phyloP scores from a whole-genome alignment of 176 grass and related monocot genomes.

The Oropetium thomaeum region DNA sequence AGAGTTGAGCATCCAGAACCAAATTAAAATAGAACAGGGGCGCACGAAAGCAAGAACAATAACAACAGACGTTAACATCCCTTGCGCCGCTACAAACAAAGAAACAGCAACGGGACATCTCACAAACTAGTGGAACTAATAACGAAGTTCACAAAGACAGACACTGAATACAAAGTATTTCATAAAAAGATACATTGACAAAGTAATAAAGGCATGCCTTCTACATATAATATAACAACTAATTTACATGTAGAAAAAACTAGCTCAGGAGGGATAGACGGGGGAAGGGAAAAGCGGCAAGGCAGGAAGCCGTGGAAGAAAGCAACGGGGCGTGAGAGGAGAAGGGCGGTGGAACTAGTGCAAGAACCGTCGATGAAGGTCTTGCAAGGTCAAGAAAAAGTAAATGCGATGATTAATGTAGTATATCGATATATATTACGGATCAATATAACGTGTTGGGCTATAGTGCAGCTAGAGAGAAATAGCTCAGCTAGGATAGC shows the following conservation, averaged over 20 bases:
- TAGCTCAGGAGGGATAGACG: slow-evolving; percentile 66
- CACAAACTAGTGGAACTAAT: neutral
- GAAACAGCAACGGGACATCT: neutral
- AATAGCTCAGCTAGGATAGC: slow-evolving; percentile 43
- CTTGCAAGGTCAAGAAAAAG: slow-evolving; percentile 72
- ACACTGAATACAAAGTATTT: neutral
- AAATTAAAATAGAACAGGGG: neutral
- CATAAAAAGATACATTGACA: neutral
- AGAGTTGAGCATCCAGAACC: neutral
- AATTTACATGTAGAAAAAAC: neutral
- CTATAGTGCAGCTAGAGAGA: too few species aligned
- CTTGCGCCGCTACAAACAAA: neutral
- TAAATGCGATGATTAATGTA: too few species aligned
- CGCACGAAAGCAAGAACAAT: neutral
- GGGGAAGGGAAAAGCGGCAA: neutral
- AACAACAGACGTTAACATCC: too few species aligned
- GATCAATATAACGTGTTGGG: too few species aligned
- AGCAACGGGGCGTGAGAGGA: neutral
- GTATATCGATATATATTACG: too few species aligned
- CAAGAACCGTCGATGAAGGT: neutral
- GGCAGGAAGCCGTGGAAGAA: neutral
- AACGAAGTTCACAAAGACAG: neutral
- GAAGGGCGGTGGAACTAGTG: neutral
- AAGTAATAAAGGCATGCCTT: neutral
- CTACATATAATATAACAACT: neutral